A percentile compares a stretch with the other conserved stretches of the same genome.
Conservation (phyloP, 1,284 basidiomycete species). For the Violaceomyces palustris region DNA sequence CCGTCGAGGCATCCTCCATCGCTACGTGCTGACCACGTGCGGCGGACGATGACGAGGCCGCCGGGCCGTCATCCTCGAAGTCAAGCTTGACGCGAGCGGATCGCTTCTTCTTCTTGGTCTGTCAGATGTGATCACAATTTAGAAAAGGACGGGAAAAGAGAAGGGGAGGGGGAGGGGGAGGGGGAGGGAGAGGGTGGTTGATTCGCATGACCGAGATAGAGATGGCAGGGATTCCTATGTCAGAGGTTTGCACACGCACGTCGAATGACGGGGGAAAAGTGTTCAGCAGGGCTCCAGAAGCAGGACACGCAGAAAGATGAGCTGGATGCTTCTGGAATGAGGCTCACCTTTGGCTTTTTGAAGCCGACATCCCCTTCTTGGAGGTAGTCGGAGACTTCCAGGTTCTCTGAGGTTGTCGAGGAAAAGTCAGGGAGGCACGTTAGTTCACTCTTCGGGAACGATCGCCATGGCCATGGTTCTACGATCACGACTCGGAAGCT, state of each 20-base stretch:
- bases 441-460: too few species aligned
- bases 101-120: conserved; percentile 71
- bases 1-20: conserved; percentile 62
- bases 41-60: conserved; percentile 35
- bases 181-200: too few species aligned
- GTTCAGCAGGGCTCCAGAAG: too few species aligned
- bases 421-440: background rate
- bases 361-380: conserved; percentile 87
- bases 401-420: too few species aligned
- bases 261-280: too few species aligned
- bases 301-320: too few species aligned
- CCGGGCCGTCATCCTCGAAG: conserved; percentile 61
- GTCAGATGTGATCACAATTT: background rate
- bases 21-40: background rate
- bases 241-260: too few species aligned
- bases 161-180: background rate
- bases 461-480: conserved; percentile 31
- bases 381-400: conserved; percentile 79
- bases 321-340: conserved; percentile 4
- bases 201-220: too few species aligned
- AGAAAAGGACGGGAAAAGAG: conserved; percentile 7
- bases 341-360: conserved; percentile 90
- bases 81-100: conserved; percentile 71
- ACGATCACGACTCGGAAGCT: too few species aligned
- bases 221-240: too few species aligned